These are phyloP conservation scores for Barnettozyma siamensis DNA, from an alignment of 805 yeast genomes.

Conservation along the genomic window DNA sequence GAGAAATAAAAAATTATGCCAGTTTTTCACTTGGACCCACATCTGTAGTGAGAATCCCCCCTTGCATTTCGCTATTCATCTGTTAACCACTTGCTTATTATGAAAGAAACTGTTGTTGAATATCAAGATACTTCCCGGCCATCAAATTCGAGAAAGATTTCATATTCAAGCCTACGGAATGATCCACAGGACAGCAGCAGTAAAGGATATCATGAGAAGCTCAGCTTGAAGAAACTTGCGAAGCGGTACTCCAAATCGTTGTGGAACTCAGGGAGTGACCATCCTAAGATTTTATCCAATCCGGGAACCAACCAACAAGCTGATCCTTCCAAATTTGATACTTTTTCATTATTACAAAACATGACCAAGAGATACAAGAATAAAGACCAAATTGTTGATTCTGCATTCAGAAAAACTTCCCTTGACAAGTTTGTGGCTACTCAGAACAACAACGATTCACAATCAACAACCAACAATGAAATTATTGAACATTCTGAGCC, in stretches of 20 bases:
- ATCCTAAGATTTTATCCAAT: background rate
- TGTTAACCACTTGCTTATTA: background rate
- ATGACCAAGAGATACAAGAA: conserved; percentile 3
- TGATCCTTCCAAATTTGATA: conserved; percentile 11
- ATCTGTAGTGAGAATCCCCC: too few relatives aligned
- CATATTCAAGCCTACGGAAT: conserved; percentile 13
- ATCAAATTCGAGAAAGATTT: conserved; percentile 15
- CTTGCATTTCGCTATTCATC: conserved; percentile 4
- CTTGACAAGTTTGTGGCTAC: background rate
- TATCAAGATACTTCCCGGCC: conserved; percentile 10
- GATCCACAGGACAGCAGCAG: conserved; percentile 2
- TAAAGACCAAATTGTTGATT: background rate
- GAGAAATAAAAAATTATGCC: too few relatives aligned
- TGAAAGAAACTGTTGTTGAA: conserved; percentile 3
- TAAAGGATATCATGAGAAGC: conserved; percentile 6
- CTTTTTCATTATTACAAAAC: conserved; percentile 10
- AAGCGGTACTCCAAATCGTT: conserved; percentile 12
- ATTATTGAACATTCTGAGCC: background rate
- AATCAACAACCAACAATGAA: background rate
- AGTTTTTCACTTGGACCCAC: too few relatives aligned
- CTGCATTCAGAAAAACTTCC: background rate
- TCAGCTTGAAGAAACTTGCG: conserved; percentile 16
- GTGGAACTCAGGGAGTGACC: conserved; percentile 5
- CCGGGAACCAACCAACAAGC: conserved; percentile 1
- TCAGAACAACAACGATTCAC: background rate